Conservation (phyloP, 192 early-diverging fungal species). For the Coemansia sp. region DNA sequence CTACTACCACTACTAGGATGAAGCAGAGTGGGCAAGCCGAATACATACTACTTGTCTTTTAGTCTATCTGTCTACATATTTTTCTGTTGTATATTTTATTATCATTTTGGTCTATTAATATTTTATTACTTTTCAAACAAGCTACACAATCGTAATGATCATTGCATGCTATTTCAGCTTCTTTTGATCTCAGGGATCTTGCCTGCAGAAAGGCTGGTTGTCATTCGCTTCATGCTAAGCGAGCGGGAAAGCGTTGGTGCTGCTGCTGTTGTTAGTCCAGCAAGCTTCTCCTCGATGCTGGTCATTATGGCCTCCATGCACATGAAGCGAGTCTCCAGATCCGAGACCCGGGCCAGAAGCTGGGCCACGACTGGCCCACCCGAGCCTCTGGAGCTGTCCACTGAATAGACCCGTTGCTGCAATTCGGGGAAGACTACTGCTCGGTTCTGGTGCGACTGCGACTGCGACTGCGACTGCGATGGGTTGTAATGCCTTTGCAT, state of each 20-base stretch:
- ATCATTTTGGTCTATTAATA: no score
- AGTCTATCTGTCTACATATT: background rate
- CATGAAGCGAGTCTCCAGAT: slow-evolving; percentile 40
- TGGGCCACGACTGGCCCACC: background rate
- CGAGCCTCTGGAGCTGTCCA: no score
- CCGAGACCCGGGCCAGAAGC: slow-evolving; percentile 27
- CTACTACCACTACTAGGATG: background rate
- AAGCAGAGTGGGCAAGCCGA: no score
- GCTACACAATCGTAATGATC: background rate
- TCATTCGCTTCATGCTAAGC: slow-evolving; percentile 20
- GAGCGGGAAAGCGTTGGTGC: slow-evolving; percentile 8
- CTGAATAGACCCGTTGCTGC: background rate
- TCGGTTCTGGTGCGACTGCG: background rate
- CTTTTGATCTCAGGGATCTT: slow-evolving; percentile 15
- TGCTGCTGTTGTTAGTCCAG: slow-evolving; percentile 11
- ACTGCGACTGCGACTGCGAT: no score
- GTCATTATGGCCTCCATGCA: slow-evolving; percentile 42
- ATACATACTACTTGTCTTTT: no score
- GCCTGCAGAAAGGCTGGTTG: slow-evolving; percentile 10
- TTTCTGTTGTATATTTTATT: background rate
- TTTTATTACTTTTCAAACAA: background rate
- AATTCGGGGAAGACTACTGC: background rate
- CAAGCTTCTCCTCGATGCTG: slow-evolving; percentile 35
- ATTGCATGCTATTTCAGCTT: background rate
- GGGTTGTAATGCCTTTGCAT: slow-evolving; percentile 22